Conservation (phyloP, 2,329 filamentous ascomycete species). For the Fusarium sp. region DNA sequence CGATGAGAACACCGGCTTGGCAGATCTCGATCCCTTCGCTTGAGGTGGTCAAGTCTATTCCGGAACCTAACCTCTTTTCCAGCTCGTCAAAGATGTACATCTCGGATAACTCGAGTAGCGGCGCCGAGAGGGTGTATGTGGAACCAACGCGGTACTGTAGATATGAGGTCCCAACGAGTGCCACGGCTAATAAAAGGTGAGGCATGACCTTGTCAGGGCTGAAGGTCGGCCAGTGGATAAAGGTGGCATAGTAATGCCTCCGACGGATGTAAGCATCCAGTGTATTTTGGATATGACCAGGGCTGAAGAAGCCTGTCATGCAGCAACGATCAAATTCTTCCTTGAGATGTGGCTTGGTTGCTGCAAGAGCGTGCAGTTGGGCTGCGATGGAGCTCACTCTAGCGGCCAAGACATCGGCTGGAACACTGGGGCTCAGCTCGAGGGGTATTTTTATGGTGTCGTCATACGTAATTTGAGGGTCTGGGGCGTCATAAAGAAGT, state of each 20-base stretch:
- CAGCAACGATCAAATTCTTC: neutral
- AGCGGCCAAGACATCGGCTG: neutral
- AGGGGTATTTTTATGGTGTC: neutral
- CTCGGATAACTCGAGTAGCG: slow-evolving; percentile 14
- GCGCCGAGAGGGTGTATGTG: neutral
- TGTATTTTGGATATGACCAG: slow-evolving; percentile 5
- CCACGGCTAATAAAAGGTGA: slow-evolving; percentile 11
- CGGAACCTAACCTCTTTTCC: neutral
- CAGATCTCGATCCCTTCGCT: slow-evolving; percentile 10
- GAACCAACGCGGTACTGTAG: neutral
- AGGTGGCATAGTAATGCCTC: slow-evolving; percentile 12
- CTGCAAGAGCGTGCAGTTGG: neutral
- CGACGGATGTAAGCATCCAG: slow-evolving; percentile 9
- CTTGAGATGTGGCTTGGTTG: slow-evolving; percentile 7
- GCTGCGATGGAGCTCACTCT: neutral
- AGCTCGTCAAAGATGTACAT: slow-evolving; percentile 25
- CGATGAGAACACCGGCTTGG: slow-evolving; percentile 23
- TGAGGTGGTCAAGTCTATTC: neutral
- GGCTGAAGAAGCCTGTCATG: slow-evolving; percentile 2
- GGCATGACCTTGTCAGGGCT: slow-evolving; percentile 8
- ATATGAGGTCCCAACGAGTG: slow-evolving; percentile 11
- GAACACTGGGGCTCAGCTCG: neutral
- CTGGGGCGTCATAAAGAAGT: neutral
- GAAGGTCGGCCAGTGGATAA: slow-evolving; percentile 33
- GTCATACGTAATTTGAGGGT: fast-evolving